Evolutionary conservation across 23 red algal species (phyloP).

Genomic region (Chondrus crispus): DNA sequence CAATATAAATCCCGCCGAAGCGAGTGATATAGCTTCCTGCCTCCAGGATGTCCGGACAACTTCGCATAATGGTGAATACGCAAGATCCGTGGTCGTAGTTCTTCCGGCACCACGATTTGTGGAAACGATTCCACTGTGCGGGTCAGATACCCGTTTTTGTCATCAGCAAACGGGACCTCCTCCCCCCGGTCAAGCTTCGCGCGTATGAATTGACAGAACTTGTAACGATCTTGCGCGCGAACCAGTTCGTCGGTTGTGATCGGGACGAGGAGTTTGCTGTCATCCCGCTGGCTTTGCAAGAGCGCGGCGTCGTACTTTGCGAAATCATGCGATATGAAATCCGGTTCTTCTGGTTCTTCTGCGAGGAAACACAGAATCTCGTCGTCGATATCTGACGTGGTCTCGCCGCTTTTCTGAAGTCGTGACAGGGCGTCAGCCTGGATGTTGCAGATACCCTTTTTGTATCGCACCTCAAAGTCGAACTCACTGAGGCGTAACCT

Average conservation of each 20-base stretch:
- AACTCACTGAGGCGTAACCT: not conserved
- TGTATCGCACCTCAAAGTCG: not conserved
- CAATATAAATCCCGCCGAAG: conserved; percentile 6
- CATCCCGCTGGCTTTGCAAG: not conserved
- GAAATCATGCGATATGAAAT: not conserved
- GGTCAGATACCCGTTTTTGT: not conserved
- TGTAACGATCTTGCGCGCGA: no score
- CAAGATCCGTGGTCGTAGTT: not conserved
- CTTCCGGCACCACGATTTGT: conserved; percentile 5
- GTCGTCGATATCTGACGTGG: not conserved
- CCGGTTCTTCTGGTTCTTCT: not conserved
- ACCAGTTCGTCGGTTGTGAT: no score
- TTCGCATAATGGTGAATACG: not conserved
- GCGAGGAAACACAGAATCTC: not conserved
- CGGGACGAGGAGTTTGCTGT: no score
- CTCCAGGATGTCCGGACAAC: conserved; percentile 15
- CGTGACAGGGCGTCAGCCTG: not conserved
- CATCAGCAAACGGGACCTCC: not conserved
- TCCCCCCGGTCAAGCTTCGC: no score
- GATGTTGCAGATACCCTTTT: not conserved
- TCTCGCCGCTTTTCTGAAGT: not conserved
- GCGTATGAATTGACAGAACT: no score
- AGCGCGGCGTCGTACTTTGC: not conserved
- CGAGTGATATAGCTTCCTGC: not conserved
- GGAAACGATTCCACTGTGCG: not conserved